Conservation (phyloP, 2,329 filamentous ascomycete genomes). For the Trichoderma sp. region DNA sequence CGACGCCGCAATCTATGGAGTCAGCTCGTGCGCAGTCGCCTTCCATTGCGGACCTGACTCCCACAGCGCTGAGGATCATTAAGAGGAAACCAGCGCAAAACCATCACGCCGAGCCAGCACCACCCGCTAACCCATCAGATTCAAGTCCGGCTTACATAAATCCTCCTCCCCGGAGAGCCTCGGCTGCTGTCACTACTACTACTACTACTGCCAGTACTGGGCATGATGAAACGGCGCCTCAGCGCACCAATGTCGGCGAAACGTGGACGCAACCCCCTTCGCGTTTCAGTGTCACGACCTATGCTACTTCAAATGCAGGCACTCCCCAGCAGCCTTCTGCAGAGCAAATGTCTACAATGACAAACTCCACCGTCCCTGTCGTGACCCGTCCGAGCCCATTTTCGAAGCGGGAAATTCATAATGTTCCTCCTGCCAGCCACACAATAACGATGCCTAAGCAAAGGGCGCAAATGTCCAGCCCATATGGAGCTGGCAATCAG, state of each 20-base stretch:
- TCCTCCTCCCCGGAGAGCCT: not conserved
- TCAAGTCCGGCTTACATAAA: slow-evolving; percentile 24
- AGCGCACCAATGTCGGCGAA: slow-evolving; percentile 31
- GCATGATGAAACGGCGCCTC: slow-evolving; percentile 26
- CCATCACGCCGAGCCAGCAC: not conserved
- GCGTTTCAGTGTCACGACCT: slow-evolving; percentile 66
- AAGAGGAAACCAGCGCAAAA: slow-evolving; percentile 49
- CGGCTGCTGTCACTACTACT: slow-evolving; percentile 27
- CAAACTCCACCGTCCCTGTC: slow-evolving; percentile 29
- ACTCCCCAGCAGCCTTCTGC: slow-evolving; percentile 33
- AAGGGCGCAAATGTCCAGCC: slow-evolving; percentile 8
- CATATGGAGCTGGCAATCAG: not conserved
- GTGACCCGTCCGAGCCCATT: slow-evolving; percentile 40
- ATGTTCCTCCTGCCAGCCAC: slow-evolving; percentile 24
- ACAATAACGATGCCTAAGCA: not conserved
- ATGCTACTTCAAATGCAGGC: slow-evolving; percentile 50
- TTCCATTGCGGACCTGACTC: slow-evolving; percentile 29
- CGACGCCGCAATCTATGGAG: slow-evolving; percentile 14
- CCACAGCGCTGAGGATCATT: slow-evolving; percentile 43
- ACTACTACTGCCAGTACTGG: not conserved
- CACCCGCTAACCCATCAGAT: not conserved
- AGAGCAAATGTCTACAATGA: slow-evolving; percentile 25
- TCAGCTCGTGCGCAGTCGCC: slow-evolving; percentile 28
- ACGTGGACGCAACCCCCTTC: slow-evolving; percentile 57
- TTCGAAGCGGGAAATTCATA: slow-evolving; percentile 30